These are phyloP conservation scores for Saussurea involucrata DNA, from an alignment of 129 eudicot genomes.

Conservation along the genomic window DNA sequence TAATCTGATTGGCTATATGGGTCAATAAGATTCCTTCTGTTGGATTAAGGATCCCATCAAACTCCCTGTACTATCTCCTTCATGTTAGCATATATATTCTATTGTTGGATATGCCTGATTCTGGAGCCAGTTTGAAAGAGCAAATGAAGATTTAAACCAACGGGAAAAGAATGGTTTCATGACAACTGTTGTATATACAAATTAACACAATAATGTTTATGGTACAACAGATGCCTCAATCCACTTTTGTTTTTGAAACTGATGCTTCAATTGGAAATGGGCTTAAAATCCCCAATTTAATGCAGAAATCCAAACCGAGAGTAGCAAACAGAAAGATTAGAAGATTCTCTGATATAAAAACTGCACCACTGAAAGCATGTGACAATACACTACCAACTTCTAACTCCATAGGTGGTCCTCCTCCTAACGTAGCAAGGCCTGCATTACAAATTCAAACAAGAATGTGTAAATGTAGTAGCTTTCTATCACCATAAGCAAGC, in stretches of 20 bases:
- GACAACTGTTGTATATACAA: slow-evolving; percentile 15
- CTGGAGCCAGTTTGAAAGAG: neutral
- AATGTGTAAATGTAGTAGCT: neutral
- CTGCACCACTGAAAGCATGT: slow-evolving; percentile 66
- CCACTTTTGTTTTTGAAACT: slow-evolving; percentile 11
- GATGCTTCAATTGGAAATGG: slow-evolving; percentile 73
- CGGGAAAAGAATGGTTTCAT: slow-evolving; percentile 5
- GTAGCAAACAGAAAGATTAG: slow-evolving; percentile 77
- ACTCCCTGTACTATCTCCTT: neutral
- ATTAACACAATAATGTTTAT: slow-evolving; percentile 4
- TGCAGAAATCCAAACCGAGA: slow-evolving; percentile 79
- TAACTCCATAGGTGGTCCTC: slow-evolving; percentile 67
- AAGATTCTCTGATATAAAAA: slow-evolving; percentile 69
- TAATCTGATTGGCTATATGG: slow-evolving; percentile 23
- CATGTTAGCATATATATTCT: slow-evolving; percentile 17
- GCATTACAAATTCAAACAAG: slow-evolving; percentile 19
- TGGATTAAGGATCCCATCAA: neutral
- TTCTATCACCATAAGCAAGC: neutral
- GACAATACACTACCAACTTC: slow-evolving; percentile 51
- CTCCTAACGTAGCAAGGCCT: slow-evolving; percentile 84
- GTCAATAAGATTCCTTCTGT: slow-evolving; percentile 15
- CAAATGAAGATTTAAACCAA: slow-evolving; percentile 6
- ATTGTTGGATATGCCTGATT: neutral
- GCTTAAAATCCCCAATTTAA: slow-evolving; percentile 67
- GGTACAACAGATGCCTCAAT: slow-evolving; percentile 18